Percentiles rank a stretch among this genome's conserved stretches.
These are phyloP conservation scores for Tetrahymena borealis DNA, from an alignment of 73 alveolate species.

Conservation along the genomic window DNA sequence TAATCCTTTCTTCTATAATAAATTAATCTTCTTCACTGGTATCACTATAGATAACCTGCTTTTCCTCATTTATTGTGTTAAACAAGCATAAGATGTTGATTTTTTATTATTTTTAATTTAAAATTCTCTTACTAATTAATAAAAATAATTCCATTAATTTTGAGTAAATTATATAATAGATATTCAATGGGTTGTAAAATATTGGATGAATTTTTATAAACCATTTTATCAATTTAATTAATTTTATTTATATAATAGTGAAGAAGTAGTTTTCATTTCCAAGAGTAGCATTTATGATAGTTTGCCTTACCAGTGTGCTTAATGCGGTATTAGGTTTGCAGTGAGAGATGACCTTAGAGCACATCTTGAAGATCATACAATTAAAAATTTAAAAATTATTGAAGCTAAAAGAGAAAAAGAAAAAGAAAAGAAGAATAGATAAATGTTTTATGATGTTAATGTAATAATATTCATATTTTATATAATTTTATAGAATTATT, in stretches of 20 bases:
- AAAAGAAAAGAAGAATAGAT: neutral
- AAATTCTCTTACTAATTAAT: neutral
- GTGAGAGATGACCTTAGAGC: neutral
- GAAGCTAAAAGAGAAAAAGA: neutral
- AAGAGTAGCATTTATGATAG: neutral
- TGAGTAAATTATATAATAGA: neutral
- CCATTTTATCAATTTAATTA: neutral
- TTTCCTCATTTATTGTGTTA: neutral
- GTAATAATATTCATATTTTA: neutral
- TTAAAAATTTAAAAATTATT: neutral
- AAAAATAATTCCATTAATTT: neutral
- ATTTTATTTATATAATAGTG: neutral
- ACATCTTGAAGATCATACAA: neutral
- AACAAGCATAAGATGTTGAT: neutral
- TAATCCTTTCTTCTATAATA: too few relatives aligned
- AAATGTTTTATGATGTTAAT: neutral
- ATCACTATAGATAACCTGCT: too few relatives aligned
- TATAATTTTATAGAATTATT: neutral
- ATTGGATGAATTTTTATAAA: neutral
- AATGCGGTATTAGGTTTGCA: neutral
- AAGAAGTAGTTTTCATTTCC: neutral
- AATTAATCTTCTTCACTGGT: too few relatives aligned
- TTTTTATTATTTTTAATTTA: neutral
- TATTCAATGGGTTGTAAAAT: neutral
- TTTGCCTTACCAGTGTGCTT: neutral